A percentile compares a stretch with the other conserved stretches of the same genome.
Conservation (phyloP, 2,329 filamentous ascomycete genomes). For the Akanthomyces lecanii region DNA sequence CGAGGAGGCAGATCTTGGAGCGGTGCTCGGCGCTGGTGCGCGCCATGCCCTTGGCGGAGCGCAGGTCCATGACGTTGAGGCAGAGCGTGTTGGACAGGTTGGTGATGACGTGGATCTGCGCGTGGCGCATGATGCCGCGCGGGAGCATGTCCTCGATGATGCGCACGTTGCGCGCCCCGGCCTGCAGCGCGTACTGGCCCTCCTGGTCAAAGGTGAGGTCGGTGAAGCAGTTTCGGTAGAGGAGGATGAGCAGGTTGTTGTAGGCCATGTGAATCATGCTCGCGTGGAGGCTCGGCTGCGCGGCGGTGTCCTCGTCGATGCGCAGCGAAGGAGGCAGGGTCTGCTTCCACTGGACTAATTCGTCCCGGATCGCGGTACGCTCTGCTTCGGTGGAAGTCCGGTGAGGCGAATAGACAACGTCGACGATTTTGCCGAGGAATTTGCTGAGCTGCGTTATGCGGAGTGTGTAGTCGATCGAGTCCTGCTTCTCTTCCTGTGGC, state of each 20-base stretch:
- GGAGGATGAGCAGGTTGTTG: slow-evolving; percentile 43
- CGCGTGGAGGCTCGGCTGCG: slow-evolving; percentile 35
- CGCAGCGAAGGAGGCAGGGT: slow-evolving; percentile 26
- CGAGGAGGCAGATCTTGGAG: slow-evolving; percentile 44
- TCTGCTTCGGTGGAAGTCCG: slow-evolving; percentile 23
- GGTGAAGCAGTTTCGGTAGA: slow-evolving; percentile 41
- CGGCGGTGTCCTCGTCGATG: slow-evolving; percentile 17
- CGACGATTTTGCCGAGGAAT: slow-evolving; percentile 25
- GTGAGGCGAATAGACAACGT: slow-evolving; percentile 18
- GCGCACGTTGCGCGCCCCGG: slow-evolving; percentile 41
- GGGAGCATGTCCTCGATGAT: slow-evolving; percentile 46
- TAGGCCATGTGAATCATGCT: slow-evolving; percentile 42
- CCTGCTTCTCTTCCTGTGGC: slow-evolving; percentile 24
- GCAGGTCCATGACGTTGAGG: slow-evolving; percentile 43
- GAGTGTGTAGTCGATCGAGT: slow-evolving; percentile 34
- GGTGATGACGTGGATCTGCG: slow-evolving; percentile 44
- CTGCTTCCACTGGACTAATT: slow-evolving; percentile 37
- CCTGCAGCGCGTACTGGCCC: slow-evolving; percentile 39
- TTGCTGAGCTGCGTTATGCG: slow-evolving; percentile 23
- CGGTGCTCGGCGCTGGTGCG: slow-evolving; percentile 44
- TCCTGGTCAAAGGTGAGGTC: slow-evolving; percentile 29
- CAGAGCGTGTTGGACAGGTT: slow-evolving; percentile 45
- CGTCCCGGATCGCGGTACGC: slow-evolving; percentile 32
- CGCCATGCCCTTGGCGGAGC: slow-evolving; percentile 32
- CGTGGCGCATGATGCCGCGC: slow-evolving; percentile 37